A percentile compares a stretch with the other conserved stretches of the same genome.
These are phyloP conservation scores for Phytophthora fragariae DNA, from an alignment of 352 stramenopile species.

Conservation along the genomic window DNA sequence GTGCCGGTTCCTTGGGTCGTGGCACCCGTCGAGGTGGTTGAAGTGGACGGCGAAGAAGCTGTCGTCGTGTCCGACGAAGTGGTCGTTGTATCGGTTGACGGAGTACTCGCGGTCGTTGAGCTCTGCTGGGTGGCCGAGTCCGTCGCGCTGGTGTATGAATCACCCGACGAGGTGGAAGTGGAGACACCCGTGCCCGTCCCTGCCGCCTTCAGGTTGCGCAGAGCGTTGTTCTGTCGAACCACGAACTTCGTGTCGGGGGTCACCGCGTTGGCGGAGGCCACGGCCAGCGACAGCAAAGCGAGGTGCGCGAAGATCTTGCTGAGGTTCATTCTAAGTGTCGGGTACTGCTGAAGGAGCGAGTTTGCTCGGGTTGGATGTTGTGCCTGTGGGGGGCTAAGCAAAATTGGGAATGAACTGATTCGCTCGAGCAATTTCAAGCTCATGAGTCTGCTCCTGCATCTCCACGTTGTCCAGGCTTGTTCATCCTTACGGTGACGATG, in stretches of 20 bases:
- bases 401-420: constrained; percentile 35
- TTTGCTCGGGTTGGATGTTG: constrained; percentile 18
- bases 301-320: constrained; percentile 39
- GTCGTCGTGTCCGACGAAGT: constrained; percentile 20
- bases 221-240: constrained; percentile 13
- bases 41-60: constrained; percentile 25
- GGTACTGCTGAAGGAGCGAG: constrained; percentile 20
- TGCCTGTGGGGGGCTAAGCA: constrained; percentile 23
- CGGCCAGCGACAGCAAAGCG: constrained; percentile 30
- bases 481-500: background rate
- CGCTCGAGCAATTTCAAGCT: background rate
- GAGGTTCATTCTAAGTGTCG: constrained; percentile 37
- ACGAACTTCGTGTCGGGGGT: constrained; percentile 14
- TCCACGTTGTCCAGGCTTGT: constrained; percentile 4
- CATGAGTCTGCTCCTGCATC: background rate
- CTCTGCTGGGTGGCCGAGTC: constrained; percentile 23
- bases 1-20: constrained; percentile 17
- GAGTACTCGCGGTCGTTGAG: constrained; percentile 17
- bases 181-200: constrained; percentile 26
- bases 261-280: constrained; percentile 10
- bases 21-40: constrained; percentile 16
- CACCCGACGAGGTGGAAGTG: constrained; percentile 24
- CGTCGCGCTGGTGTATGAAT: constrained; percentile 25
- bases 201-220: constrained; percentile 32
- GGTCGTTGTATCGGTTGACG: constrained; percentile 23